Evolutionary conservation across 208 protist genomes (phyloP), one percentile per base, ranked within the genome.

Genomic region (Novymonas esmeraldas): DNA sequence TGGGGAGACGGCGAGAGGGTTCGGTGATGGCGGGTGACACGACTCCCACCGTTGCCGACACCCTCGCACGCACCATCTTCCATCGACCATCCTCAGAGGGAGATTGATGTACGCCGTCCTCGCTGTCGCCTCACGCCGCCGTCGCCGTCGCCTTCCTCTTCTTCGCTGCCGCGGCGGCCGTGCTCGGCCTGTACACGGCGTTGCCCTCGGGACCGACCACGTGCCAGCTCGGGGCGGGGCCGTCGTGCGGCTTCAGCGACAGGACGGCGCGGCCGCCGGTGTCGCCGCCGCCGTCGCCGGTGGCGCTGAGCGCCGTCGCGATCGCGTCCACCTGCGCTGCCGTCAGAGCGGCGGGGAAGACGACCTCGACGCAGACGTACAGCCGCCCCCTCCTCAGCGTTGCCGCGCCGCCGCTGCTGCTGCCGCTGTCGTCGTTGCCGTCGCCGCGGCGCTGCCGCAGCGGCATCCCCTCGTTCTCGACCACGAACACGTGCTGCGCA

Each of bases 381-480:
- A 83, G 69, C 45, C 52, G 69, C 11, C 72, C 71, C 14, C 45
- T 62, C 39, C 45, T 58, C 10, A 38, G 54, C 10, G 79, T 58
- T 14, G 78, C 67, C 33, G 74, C 86, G 58, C 78, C 14, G 70
- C 86, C 28, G 13, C 11, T 13, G 33, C 44, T 1, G 34, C 9
- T 24, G 20, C 22, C 11, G 33, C 9, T 41, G 29, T 28, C 18
- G 36, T 11, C 22, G 1, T n/a, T 24, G 46, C 41, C 20, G 42
- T 3, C 67, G 2, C 33, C 41, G 10, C 48, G 34, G 26, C 33
- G 45, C 38, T 31, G 59, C 46, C 82, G 73, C n/a, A 87, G 56
- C 10, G 95, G 95, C 92, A 98, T 97, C 11, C 95, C 95, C 77
- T 98, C 93, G 57, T 83, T 70, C 16, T 96, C 92, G 34, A 96